Evolutionary conservation across 1,139 yeast genomes (phyloP).

Genomic region (Taphrina populina): DNA sequence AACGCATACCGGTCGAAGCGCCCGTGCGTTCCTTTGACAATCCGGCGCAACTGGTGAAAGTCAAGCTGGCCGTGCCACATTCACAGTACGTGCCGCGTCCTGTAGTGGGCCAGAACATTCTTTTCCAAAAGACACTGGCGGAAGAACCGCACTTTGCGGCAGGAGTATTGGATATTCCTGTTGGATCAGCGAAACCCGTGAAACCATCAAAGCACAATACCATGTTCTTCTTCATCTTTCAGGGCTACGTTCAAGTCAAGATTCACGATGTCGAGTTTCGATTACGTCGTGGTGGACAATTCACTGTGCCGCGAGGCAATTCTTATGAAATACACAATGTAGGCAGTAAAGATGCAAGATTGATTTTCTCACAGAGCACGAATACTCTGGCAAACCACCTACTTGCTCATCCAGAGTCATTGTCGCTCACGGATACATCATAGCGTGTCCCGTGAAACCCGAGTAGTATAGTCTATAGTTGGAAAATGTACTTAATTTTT

Average conservation of each 20-base stretch:
- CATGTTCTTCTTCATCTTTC: slow-evolving; percentile 70
- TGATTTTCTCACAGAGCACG: slow-evolving; percentile 78
- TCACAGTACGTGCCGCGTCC: slow-evolving; percentile 26
- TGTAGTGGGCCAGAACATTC: slow-evolving; percentile 31
- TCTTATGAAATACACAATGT: slow-evolving; percentile 38
- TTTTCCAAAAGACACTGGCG: slow-evolving; percentile 66
- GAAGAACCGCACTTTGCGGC: slow-evolving; percentile 68
- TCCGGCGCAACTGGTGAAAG: slow-evolving; percentile 11
- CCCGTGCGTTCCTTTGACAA: slow-evolving; percentile 29
- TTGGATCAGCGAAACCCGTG: slow-evolving; percentile 57
- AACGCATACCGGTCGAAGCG: slow-evolving; percentile 25
- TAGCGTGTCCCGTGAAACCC: too few relatives aligned
- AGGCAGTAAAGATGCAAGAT: slow-evolving; percentile 58
- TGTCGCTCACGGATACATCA: too few relatives aligned
- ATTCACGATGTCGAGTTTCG: slow-evolving; percentile 60
- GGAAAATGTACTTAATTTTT: not conserved
- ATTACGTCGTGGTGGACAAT: slow-evolving; percentile 71
- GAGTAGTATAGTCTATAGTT: too few relatives aligned
- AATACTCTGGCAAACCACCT: slow-evolving; percentile 43
- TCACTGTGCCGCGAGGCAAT: slow-evolving; percentile 68
- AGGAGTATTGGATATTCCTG: slow-evolving; percentile 69
- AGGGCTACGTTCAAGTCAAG: slow-evolving; percentile 69
- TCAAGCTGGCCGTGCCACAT: slow-evolving; percentile 24
- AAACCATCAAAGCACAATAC: slow-evolving; percentile 66
- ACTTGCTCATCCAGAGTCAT: slow-evolving; percentile 16